Percentiles rank a stretch among this genome's conserved stretches.
These are phyloP conservation scores for Colletotrichum sp. DNA, from an alignment of 2,329 filamentous ascomycete species.

Conservation along the genomic window DNA sequence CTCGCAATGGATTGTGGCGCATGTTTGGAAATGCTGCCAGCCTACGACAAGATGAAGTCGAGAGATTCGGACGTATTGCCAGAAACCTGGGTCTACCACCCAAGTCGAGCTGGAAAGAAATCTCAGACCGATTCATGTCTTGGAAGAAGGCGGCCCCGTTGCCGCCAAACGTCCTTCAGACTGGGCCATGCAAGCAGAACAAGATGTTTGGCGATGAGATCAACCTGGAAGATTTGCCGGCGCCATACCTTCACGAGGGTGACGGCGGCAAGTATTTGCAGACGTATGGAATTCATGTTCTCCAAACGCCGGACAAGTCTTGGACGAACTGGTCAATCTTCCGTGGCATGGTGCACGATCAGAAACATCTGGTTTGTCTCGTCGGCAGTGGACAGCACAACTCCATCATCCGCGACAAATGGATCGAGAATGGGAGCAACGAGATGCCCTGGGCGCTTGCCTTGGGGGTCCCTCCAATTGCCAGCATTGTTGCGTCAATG, in stretches of 20 bases:
- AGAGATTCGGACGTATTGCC: slow-evolving; percentile 45
- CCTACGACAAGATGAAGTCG: slow-evolving; percentile 33
- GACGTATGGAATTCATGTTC: slow-evolving; percentile 52
- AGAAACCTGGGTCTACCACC: slow-evolving; percentile 44
- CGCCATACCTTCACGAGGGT: slow-evolving; percentile 44
- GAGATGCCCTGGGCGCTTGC: slow-evolving; percentile 52
- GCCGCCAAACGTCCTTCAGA: slow-evolving; percentile 23
- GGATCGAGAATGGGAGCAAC: slow-evolving; percentile 42
- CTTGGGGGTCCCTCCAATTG: slow-evolving; percentile 53
- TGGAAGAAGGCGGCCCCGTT: slow-evolving; percentile 37
- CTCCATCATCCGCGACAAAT: slow-evolving; percentile 49
- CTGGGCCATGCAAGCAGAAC: slow-evolving; percentile 48
- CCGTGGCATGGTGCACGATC: slow-evolving; percentile 50
- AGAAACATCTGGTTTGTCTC: slow-evolving; percentile 42
- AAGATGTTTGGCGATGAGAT: slow-evolving; percentile 41
- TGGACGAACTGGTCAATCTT: slow-evolving; percentile 54
- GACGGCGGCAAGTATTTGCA: slow-evolving; percentile 57
- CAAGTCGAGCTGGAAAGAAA: slow-evolving; percentile 38
- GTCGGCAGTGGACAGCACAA: slow-evolving; percentile 51
- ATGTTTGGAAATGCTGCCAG: slow-evolving; percentile 50
- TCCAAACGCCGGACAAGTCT: slow-evolving; percentile 46
- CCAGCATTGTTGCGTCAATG: slow-evolving; percentile 52
- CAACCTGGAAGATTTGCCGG: slow-evolving; percentile 45
- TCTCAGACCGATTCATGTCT: slow-evolving; percentile 31
- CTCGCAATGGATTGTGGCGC: slow-evolving; percentile 47